Base-by-base conservation (phyloP, 768 basidiomycete genomes). In the Phallus indusiatus region DNA sequence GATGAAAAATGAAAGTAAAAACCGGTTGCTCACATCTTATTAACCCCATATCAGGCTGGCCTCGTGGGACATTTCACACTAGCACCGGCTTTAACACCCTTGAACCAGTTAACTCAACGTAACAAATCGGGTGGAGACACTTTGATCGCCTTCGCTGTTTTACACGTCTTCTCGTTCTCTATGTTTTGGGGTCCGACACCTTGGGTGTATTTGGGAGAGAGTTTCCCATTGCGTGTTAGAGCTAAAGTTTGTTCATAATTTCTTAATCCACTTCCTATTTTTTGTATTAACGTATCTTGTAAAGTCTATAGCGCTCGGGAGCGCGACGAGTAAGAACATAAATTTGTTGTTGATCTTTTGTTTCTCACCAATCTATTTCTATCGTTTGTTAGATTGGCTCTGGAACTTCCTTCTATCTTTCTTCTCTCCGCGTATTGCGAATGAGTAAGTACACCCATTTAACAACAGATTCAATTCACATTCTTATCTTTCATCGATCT, bases 151-250 rank as follows among this genome's bases (percentile, higher is more conserved):
- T 89, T 90, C 64, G 88, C 85, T 0, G 79, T 90, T n/a, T 70
- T 89, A 22, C 87, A 90, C 54, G 85, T 90, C 24, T 81, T 84
- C 64, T 78, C 79, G 10, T 90, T 79, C 69, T 81, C 81, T 1
- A 78, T 84, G 61, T 88, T 86, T 72, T 90, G 86, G 86, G 87
- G 86, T 12, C 84, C 85, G 7, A 84, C 81, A 35, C 85, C 85
- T 63, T 73, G 70, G 69, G 86, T 87, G 6, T 87, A 87, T 65
- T 78, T 88, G 34, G 86, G 86, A 54, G 87, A 90, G 74, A 84
- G 82, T 18, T 90, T 90, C 79, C 89, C 88, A 14, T 80, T 90
- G 21, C 83, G 87, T 51, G 85, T 91, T 49, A 79, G 88, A 59
- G 79, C 89, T 6, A 89, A 89, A 69, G 75, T 60, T 17, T 21